A percentile compares a stretch with the other conserved stretches of the same genome.
Evolutionary conservation across 345 rosid genomes (phyloP).

Genomic region (Gossypium arboreum): DNA sequence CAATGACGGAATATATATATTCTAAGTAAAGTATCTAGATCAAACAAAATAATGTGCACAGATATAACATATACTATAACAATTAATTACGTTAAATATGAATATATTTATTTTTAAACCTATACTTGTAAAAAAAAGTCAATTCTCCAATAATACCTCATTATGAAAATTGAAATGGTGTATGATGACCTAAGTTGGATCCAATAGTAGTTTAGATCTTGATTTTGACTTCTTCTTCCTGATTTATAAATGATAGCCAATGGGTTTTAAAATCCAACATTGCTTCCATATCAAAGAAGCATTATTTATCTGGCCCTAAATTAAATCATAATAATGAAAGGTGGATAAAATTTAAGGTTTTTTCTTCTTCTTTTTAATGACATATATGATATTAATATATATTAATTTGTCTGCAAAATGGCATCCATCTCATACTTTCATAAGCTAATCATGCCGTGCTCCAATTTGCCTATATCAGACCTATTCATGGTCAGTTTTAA

Average conservation of each 20-base stretch:
- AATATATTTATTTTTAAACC: too few relatives aligned
- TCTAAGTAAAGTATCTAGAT: too few relatives aligned
- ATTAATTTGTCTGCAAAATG: background rate
- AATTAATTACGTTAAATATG: too few relatives aligned
- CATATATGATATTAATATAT: background rate
- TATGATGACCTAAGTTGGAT: background rate
- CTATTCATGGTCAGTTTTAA: too few relatives aligned
- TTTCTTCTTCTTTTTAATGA: background rate
- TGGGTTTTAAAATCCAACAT: background rate
- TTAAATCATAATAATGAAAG: background rate
- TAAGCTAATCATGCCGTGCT: background rate
- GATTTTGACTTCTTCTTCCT: background rate
- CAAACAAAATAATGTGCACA: too few relatives aligned
- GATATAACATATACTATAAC: too few relatives aligned
- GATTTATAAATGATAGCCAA: background rate
- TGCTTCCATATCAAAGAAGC: too few relatives aligned
- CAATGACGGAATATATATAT: too few relatives aligned
- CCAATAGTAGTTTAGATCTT: background rate
- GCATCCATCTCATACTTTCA: conserved; percentile 9
- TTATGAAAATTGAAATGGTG: background rate
- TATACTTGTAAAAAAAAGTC: background rate
- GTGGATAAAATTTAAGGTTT: background rate
- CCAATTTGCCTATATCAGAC: background rate
- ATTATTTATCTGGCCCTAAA: background rate
- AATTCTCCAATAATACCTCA: background rate